Evolutionary conservation across 768 basidiomycete species (phyloP), one percentile per base, ranked within the genome.

Genomic region (Bullera alba): DNA sequence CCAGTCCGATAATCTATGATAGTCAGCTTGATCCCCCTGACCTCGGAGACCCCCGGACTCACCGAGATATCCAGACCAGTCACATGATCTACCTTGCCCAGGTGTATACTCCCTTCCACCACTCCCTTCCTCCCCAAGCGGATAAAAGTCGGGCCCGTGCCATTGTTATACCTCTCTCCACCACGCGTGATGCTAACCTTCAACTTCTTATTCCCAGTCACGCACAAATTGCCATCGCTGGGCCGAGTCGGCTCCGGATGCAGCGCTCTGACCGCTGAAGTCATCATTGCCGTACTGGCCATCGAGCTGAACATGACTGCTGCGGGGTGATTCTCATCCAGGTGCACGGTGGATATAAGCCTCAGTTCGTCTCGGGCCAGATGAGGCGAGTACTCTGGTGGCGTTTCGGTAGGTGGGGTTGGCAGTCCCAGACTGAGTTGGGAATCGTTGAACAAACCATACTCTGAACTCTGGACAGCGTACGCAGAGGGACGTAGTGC

Each of bases 301-400:
- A 63, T 50, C 5, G 53, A 57, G 26, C 55, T 54, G 36, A 67
- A 67, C 53, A 56, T 61, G 15, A 60, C 52, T 6, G 63, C 56
- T 21, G 62, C 57, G 8, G 65, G 65, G 42, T 67, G 65, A 29
- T 54, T 54, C n/a, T 55, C 32, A 34, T 61, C 56, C n/a, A 67
- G 39, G 44, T 67, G 65, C 8, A 64, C 59, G 2, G 67, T 53
- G 8, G 67, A 69, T 15, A 69, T 65, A 17, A 69, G 48, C 14
- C 67, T 51, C 2, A 59, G 37, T 46, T 69, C 67, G 30, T 69
- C 57, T 1, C 44, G 29, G 16, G 38, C 55, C 12, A 69, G 43
- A 35, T 58, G 51, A 26, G 67, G 50, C 12, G 63, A 61, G 42
- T 69, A 69, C 17, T 52, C 51, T 8, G 67, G 67, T 6, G 60